These are phyloP conservation scores for Cladosporium sp. DNA, from an alignment of 2,329 filamentous ascomycete species.

Conservation along the genomic window DNA sequence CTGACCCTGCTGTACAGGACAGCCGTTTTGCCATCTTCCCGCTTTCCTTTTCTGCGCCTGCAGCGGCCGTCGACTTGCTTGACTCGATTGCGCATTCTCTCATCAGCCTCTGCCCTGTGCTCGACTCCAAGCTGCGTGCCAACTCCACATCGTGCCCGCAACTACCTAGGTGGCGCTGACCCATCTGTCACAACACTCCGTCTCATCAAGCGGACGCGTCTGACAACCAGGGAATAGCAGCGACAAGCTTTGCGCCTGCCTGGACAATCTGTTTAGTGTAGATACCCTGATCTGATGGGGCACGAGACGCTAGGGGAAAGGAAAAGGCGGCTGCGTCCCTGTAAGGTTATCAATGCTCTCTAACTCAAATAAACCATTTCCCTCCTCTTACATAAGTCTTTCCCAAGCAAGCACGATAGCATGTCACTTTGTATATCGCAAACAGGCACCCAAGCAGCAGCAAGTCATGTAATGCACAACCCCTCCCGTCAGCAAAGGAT, in stretches of 20 bases:
- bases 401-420: no score
- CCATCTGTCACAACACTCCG: neutral
- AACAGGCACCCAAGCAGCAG: no score
- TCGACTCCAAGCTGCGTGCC: neutral
- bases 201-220: neutral
- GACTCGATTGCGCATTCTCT: neutral
- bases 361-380: no score
- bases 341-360: no score
- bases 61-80: neutral
- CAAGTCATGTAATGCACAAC: no score
- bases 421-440: no score
- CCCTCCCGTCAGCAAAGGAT: no score
- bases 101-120: neutral
- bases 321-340: no score
- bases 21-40: neutral
- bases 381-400: no score
- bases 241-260: neutral
- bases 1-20: neutral
- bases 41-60: neutral
- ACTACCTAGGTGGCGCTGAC: neutral
- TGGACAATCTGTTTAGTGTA: no score
- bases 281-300: no score
- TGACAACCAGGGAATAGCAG: neutral
- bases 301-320: no score
- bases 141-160: neutral